A percentile compares a stretch with the other conserved stretches of the same genome.
Evolutionary conservation across 768 basidiomycete genomes (phyloP).

Genomic region (Flagelloscypha sp.): DNA sequence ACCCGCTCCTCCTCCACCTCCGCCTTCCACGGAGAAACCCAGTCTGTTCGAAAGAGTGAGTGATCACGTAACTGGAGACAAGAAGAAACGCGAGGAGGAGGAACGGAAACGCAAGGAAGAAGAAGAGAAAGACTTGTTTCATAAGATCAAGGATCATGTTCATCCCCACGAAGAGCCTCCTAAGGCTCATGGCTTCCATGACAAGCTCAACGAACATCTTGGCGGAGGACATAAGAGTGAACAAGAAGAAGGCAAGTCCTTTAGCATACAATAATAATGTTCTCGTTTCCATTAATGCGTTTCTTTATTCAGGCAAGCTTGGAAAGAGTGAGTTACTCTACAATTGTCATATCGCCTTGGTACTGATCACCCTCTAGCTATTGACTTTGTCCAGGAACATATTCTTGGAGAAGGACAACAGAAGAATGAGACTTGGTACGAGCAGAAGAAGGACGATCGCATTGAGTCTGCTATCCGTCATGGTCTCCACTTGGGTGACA

Average conservation of each 20-base stretch:
- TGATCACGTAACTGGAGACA: neutral
- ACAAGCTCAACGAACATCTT: neutral
- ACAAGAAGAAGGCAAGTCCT: conserved; percentile 11
- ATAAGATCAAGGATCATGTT: neutral
- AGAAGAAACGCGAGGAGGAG: conserved; percentile 4
- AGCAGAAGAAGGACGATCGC: conserved; percentile 33
- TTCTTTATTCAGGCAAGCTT: conserved; percentile 14
- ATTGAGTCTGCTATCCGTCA: conserved; percentile 35
- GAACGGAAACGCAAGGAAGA: conserved; percentile 9
- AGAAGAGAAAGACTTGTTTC: conserved; percentile 5
- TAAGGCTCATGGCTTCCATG: neutral
- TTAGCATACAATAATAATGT: neutral
- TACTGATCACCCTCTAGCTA: conserved; percentile 21
- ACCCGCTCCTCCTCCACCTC: neutral
- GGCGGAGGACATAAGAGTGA: neutral
- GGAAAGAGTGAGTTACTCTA: conserved; percentile 23
- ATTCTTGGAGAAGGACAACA: conserved; percentile 28
- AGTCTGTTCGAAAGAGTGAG: neutral
- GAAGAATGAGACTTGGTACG: conserved; percentile 27
- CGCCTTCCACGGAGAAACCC: neutral
- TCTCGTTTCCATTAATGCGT: neutral
- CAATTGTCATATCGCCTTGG: neutral
- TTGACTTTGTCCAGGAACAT: conserved; percentile 36
- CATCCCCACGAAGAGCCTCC: neutral
- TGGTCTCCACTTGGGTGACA: conserved; percentile 27